A percentile compares a stretch with the other conserved stretches of the same genome.
Conservation (phyloP, 176 grass and related monocot genomes). For the Microstegium vimineum region DNA sequence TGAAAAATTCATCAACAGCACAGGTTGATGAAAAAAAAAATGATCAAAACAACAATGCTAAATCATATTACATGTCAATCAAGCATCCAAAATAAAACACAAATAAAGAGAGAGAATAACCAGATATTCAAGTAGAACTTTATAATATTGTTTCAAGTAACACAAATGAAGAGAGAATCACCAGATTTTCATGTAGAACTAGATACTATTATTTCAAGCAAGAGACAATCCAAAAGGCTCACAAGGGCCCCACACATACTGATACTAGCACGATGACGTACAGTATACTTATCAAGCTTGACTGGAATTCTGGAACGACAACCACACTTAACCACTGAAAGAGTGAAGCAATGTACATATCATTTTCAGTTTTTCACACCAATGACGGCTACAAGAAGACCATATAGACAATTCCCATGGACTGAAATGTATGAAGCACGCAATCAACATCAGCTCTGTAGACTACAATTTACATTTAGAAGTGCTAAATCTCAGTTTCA, state of each 20-base stretch:
- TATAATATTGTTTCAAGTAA: background rate
- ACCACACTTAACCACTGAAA: background rate
- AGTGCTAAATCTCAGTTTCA: no score
- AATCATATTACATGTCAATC: background rate
- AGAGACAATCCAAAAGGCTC: background rate
- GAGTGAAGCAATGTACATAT: no score
- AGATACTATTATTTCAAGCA: background rate
- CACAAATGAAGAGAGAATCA: background rate
- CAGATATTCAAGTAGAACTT: background rate
- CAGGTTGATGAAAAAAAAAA: background rate
- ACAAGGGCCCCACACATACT: background rate
- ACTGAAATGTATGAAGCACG: no score
- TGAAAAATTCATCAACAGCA: background rate
- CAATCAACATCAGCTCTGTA: no score
- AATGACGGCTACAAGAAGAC: no score
- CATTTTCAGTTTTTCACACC: no score
- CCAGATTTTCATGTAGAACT: background rate
- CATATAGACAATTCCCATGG: no score
- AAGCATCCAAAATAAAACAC: background rate
- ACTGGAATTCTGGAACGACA: background rate
- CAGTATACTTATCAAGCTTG: background rate
- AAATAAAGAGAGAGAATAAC: no score
- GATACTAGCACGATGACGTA: background rate
- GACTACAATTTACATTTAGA: no score
- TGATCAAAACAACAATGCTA: background rate